Evolutionary conservation across 805 yeast genomes (phyloP).

Genomic region (Wickerhamomyces bovis): DNA sequence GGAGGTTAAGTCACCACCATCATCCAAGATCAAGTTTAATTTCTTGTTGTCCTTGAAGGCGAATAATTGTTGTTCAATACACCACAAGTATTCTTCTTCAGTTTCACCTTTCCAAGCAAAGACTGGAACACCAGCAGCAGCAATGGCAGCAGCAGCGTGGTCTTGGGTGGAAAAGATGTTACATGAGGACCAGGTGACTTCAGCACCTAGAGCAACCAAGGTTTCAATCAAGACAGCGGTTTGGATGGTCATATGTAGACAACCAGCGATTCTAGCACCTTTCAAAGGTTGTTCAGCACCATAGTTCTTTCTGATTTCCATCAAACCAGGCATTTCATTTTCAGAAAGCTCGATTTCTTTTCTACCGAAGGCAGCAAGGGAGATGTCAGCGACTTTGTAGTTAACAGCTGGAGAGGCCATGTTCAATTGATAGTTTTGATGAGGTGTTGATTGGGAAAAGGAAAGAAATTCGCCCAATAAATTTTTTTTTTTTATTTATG

Average conservation of each 20-base stretch:
- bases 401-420: conserved; percentile 60
- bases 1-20: conserved; percentile 98
- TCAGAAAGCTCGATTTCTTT: conserved; percentile 98
- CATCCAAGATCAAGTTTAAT: conserved; percentile 95
- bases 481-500: background rate
- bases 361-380: conserved; percentile 99
- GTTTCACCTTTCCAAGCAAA: conserved; percentile 99
- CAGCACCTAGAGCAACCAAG: conserved; percentile 95
- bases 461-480: background rate
- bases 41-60: conserved; percentile 94
- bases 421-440: conserved; percentile 1
- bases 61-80: conserved; percentile 98
- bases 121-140: conserved; percentile 98
- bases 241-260: conserved; percentile 99
- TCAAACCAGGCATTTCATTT: conserved; percentile 99
- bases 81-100: conserved; percentile 99
- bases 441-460: background rate
- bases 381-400: conserved; percentile 96
- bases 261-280: conserved; percentile 98
- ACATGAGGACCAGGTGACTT: conserved; percentile 99
- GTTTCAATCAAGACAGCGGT: conserved; percentile 99
- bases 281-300: conserved; percentile 90
- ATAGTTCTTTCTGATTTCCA: conserved; percentile 93
- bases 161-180: conserved; percentile 99
- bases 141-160: conserved; percentile 99